A percentile compares a stretch with the other conserved stretches of the same genome.
These are phyloP conservation scores for Physocladia obscura DNA, from an alignment of 192 early-diverging fungal genomes.

Conservation along the genomic window DNA sequence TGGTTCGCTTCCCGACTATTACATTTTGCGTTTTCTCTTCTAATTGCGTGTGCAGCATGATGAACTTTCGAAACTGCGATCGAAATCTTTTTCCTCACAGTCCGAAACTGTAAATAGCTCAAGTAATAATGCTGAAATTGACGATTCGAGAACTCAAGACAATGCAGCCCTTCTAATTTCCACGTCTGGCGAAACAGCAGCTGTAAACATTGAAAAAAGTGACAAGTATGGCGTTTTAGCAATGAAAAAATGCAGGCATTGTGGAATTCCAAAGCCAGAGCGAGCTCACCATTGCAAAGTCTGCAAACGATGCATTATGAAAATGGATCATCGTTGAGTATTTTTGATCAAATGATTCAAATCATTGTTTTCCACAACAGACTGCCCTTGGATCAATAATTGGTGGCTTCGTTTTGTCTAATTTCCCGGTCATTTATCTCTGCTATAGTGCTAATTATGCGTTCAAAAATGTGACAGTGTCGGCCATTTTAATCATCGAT, in stretches of 20 bases:
- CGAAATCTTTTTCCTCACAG: no score
- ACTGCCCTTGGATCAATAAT: constrained; percentile 44
- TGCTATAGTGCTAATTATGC: no score
- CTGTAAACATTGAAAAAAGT: no score
- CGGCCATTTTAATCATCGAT: constrained; percentile 52
- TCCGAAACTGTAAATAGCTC: no score
- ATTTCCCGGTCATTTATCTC: not conserved
- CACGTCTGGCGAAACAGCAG: no score
- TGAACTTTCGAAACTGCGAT: not conserved
- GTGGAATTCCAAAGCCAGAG: constrained; percentile 35
- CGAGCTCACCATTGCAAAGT: constrained; percentile 49
- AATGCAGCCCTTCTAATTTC: no score
- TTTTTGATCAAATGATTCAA: no score
- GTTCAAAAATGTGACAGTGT: constrained; percentile 35
- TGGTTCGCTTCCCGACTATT: not conserved
- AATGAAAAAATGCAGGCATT: constrained; percentile 13
- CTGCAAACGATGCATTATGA: constrained; percentile 47
- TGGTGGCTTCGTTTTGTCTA: constrained; percentile 19
- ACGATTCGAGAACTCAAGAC: no score
- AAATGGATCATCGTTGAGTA: constrained; percentile 33
- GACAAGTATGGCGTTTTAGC: constrained; percentile 1
- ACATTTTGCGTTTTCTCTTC: no score
- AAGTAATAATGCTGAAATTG: no score
- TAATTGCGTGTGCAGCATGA: not conserved
- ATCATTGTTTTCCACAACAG: no score